Base-by-base conservation (phyloP, 257 asterid species). In the Plectranthus barbatus region DNA sequence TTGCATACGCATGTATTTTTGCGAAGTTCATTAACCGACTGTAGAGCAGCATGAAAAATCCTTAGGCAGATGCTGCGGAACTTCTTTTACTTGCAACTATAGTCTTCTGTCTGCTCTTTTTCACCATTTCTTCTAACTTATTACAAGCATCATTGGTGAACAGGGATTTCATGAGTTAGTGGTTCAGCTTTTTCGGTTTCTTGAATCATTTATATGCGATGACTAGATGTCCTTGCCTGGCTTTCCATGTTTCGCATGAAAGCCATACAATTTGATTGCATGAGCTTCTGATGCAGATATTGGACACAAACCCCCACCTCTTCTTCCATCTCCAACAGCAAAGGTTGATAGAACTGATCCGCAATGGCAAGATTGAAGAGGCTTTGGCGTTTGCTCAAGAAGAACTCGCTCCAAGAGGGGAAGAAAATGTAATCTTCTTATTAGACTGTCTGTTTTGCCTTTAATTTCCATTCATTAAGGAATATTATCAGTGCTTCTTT, bases 351-450 rank as follows among this genome's bases (percentile, higher is more conserved):
- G 98, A 91, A 63, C 70, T 91, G 77, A 82, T 88, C 56, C 76
- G 96, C 46, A 75, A 84, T 48, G 90, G 87, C 49, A 88, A 84
- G 81, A 74, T 86, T 3, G 86, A 80, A 62, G 94, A 88, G 65
- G 98, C 98, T 72, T 75, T 91, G 76, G 94, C 86, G 68, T 86
- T 91, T 76, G 96, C 96, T 68, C 95, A 82, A 71, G 95, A 88
- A 76, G 94, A 91, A 79, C 96, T 91, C 66, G 96, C 95, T 77
- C 95, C 96, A 21, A 79, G 87, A 76, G 96, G 94, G 58, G 98
- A 88, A 79, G 91, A 88, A 82, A 84, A 91, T 74, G 96, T 91
- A 78, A 74, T 59, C 67, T 59, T 53, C 56, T n/a, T 9, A 56
- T 55, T 46, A 23, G 17, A 44, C 52, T 60, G 44, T 60, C 37